Evolutionary conservation across 495 filamentous ascomycete species (phyloP).

Genomic region (Stereocaulon alpinum): DNA sequence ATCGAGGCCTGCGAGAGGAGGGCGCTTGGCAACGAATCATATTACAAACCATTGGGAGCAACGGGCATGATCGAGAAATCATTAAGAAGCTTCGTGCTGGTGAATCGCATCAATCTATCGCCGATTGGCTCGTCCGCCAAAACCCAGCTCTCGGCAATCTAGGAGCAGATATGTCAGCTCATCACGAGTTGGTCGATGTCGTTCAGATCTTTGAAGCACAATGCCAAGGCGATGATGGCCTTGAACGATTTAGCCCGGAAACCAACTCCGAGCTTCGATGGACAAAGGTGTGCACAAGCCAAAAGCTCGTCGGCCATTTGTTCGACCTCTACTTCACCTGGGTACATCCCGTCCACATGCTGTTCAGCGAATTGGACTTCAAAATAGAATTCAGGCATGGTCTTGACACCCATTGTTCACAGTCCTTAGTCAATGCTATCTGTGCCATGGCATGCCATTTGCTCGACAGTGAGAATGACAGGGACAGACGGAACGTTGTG

Average conservation of each 20-base stretch:
- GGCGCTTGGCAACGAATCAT: constrained; percentile 28
- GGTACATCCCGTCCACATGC: constrained; percentile 35
- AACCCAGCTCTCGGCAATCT: constrained; percentile 17
- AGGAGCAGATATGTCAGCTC: constrained; percentile 12
- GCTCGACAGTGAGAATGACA: constrained; percentile 18
- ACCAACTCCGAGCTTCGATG: constrained; percentile 17
- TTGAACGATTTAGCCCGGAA: constrained; percentile 2
- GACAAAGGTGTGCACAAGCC: constrained; percentile 28
- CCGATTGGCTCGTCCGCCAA: constrained; percentile 27
- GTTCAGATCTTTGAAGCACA: constrained; percentile 12
- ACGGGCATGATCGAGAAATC: constrained; percentile 29
- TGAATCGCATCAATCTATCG: constrained; percentile 27
- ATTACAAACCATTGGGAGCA: constrained; percentile 26
- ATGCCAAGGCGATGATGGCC: constrained; percentile 9
- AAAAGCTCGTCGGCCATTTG: constrained; percentile 28
- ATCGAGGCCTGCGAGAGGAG: constrained; percentile 13
- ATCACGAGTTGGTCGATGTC: constrained; percentile 16
- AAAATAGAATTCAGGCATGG: constrained; percentile 24
- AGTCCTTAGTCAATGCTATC: constrained; percentile 31
- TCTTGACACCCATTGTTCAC: constrained; percentile 25
- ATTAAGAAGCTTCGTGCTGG: constrained; percentile 26
- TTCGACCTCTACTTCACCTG: constrained; percentile 37
- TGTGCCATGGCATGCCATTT: constrained; percentile 35
- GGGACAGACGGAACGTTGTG: constrained; percentile 2
- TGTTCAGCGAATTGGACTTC: constrained; percentile 33